These are phyloP conservation scores for Yamadazyma kitorensis DNA, from an alignment of 805 yeast species.

Conservation along the genomic window DNA sequence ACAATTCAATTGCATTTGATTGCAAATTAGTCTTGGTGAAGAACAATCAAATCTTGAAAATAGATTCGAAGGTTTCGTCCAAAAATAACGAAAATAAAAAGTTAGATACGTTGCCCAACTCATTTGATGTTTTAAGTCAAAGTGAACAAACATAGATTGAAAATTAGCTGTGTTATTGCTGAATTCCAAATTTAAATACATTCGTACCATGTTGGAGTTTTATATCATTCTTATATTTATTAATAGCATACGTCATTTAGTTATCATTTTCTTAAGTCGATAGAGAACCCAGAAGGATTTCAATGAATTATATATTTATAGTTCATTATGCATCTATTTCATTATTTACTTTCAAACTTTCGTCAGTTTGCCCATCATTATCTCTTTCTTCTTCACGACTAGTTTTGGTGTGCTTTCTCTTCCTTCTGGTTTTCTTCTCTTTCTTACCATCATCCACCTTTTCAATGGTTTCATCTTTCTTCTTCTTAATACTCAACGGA, in stretches of 20 bases:
- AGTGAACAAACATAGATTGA: no score
- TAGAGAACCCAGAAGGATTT: no score
- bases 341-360: background rate
- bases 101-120: constrained; percentile 10
- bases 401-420: constrained; percentile 15
- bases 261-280: no score
- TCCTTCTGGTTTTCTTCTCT: constrained; percentile 23
- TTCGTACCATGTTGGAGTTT: no score
- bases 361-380: background rate
- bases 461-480: constrained; percentile 37
- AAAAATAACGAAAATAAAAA: background rate
- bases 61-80: constrained; percentile 9
- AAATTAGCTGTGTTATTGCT: no score
- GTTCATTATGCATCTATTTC: constrained; percentile 4
- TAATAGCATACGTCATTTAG: no score
- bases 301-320: no score
- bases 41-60: constrained; percentile 9
- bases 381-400: background rate
- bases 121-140: constrained; percentile 6
- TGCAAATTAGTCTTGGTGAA: constrained; percentile 47
- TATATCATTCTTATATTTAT: no score
- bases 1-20: constrained; percentile 46
- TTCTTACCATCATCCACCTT: constrained; percentile 1
- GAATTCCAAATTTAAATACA: no score
- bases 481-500: constrained; percentile 85